phyloP scores from a whole-genome alignment of 305 asterid species.

The Fraxinus latifolia region DNA sequence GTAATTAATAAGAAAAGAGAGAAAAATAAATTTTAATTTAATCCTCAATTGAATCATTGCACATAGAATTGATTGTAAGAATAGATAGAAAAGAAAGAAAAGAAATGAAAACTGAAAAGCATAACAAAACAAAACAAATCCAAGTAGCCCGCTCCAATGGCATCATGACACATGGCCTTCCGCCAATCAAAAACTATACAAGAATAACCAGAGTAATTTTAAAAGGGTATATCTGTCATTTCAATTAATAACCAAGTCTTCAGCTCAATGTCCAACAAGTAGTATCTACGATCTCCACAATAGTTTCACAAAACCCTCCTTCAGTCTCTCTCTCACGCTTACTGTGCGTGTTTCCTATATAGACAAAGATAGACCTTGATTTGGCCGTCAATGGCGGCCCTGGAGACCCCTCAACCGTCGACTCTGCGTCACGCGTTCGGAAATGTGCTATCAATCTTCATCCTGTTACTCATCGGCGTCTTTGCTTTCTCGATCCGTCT shows the following conservation, averaged over 20 bases:
- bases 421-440: conserved; percentile 85
- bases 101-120: not conserved
- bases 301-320: conserved; percentile 22
- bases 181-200: not conserved
- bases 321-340: conserved; percentile 24
- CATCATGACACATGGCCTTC: not conserved
- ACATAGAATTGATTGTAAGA: too few relatives aligned
- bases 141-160: not conserved
- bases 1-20: too few relatives aligned
- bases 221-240: not conserved
- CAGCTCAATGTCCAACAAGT: not conserved
- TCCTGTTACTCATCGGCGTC: conserved; percentile 85
- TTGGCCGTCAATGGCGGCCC: conserved; percentile 78
- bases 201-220: not conserved
- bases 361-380: conserved; percentile 24
- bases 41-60: too few relatives aligned
- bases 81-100: too few relatives aligned
- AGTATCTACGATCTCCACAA: not conserved
- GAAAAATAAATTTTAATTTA: too few relatives aligned
- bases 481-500: conserved; percentile 99
- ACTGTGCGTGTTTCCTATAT: conserved; percentile 25
- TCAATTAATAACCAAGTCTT: not conserved
- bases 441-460: conserved; percentile 68
- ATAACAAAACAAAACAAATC: not conserved
- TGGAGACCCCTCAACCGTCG: conserved; percentile 47